Conservation (phyloP, 345 rosid genomes). For the Cardamine chenopodiifolia region DNA sequence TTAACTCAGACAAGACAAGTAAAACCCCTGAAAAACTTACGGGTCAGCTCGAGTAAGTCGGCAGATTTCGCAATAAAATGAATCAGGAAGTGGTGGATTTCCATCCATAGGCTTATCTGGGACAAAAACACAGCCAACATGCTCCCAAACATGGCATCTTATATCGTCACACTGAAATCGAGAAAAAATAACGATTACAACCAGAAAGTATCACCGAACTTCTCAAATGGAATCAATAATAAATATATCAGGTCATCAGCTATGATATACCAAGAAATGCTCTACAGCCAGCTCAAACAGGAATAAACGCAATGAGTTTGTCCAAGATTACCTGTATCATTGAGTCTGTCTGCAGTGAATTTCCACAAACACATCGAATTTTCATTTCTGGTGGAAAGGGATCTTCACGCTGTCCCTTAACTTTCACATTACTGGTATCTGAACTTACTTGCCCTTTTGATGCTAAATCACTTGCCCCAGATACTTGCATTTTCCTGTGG, state of each 20-base stretch:
- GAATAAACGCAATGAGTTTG: not conserved
- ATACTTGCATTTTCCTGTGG: constrained; percentile 84
- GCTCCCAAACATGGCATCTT: constrained; percentile 82
- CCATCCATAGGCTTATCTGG: constrained; percentile 79
- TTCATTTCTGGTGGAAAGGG: constrained; percentile 54
- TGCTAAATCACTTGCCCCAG: constrained; percentile 87
- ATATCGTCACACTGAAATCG: constrained; percentile 75
- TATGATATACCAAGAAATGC: not conserved
- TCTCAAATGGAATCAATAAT: constrained; percentile 1
- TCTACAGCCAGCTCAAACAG: constrained; percentile 12
- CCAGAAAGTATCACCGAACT: not conserved
- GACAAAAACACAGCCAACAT: constrained; percentile 72
- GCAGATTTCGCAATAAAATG: constrained; percentile 84
- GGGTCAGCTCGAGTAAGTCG: constrained; percentile 96
- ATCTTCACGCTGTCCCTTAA: constrained; percentile 71
- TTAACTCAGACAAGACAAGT: not conserved
- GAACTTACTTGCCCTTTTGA: constrained; percentile 72
- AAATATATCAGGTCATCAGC: constrained; percentile 6
- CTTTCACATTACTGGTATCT: constrained; percentile 63
- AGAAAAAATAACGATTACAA: not conserved
- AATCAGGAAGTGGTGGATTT: constrained; percentile 62
- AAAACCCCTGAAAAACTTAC: constrained; percentile 55
- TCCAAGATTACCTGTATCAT: constrained; percentile 63
- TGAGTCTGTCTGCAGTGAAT: constrained; percentile 65
- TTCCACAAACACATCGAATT: constrained; percentile 95